Evolutionary conservation across 345 rosid species (phyloP).

Genomic region (Chamaenerion angustifolium): DNA sequence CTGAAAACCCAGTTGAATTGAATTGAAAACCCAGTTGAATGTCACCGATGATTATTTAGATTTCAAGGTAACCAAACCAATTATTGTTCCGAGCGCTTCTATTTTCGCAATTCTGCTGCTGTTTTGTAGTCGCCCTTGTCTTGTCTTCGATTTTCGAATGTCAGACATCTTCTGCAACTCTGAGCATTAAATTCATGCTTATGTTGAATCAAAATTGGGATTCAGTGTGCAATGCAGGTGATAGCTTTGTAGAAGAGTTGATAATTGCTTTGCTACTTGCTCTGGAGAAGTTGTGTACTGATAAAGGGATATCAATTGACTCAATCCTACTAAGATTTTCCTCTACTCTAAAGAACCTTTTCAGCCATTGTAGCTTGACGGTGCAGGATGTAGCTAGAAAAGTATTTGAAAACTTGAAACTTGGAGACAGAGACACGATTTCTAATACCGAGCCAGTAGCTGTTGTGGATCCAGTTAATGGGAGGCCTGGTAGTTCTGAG

Average conservation of each 20-base stretch:
- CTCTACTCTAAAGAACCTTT: conserved; percentile 51
- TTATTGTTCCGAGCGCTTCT: no score
- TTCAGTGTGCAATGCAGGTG: conserved; percentile 42
- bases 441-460: conserved; percentile 17
- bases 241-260: conserved; percentile 52
- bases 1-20: conserved; percentile 37
- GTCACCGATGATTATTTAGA: conserved; percentile 55
- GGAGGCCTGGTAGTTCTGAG: conserved; percentile 15
- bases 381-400: conserved; percentile 64
- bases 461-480: conserved; percentile 15
- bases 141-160: no score
- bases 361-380: conserved; percentile 41
- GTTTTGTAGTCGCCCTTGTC: neutral
- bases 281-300: conserved; percentile 56
- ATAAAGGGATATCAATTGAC: conserved; percentile 46
- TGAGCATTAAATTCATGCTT: no score
- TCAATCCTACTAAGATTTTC: conserved; percentile 37
- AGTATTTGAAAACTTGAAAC: conserved; percentile 51
- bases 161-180: no score
- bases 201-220: neutral
- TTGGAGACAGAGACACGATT: conserved; percentile 16
- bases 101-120: no score
- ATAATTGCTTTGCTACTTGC: conserved; percentile 58
- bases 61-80: conserved; percentile 42
- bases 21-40: conserved; percentile 58